A percentile compares a stretch with the other conserved stretches of the same genome.
phyloP scores from a whole-genome alignment of 495 filamentous ascomycete species.

The Neurospora hispaniola region DNA sequence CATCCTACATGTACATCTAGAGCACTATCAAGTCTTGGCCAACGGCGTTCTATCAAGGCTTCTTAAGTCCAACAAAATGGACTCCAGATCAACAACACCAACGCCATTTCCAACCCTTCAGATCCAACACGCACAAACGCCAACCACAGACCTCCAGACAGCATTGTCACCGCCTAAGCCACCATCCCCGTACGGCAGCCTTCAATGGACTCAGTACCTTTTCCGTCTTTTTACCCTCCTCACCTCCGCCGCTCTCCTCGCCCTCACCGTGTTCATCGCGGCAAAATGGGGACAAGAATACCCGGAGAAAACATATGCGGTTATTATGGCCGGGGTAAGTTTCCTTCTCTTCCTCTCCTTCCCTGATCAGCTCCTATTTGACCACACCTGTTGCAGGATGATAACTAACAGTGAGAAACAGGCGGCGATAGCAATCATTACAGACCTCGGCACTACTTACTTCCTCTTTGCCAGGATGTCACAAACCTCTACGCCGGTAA shows the following conservation, averaged over 20 bases:
- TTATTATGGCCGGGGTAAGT: conserved; percentile 1
- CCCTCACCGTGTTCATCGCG: background rate
- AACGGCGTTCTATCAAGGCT: background rate
- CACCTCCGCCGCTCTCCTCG: background rate
- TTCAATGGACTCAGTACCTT: background rate
- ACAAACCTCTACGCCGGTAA: background rate
- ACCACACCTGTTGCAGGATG: background rate
- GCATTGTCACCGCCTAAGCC: background rate
- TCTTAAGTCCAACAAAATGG: background rate
- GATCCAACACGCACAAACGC: background rate
- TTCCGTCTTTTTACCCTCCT: background rate
- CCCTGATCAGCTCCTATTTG: background rate
- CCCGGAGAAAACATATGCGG: conserved; percentile 1
- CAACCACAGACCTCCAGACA: background rate
- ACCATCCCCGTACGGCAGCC: background rate
- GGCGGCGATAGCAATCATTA: background rate
- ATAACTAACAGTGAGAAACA: background rate
- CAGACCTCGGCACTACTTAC: background rate
- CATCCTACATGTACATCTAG: background rate
- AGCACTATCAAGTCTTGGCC: background rate
- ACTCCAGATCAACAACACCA: background rate
- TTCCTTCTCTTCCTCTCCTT: background rate
- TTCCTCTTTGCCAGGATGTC: background rate
- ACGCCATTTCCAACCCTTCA: background rate
- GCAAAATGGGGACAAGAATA: background rate